These are phyloP conservation scores for Olyra latifolia DNA, from an alignment of 176 grass and related monocot species.

Conservation along the genomic window DNA sequence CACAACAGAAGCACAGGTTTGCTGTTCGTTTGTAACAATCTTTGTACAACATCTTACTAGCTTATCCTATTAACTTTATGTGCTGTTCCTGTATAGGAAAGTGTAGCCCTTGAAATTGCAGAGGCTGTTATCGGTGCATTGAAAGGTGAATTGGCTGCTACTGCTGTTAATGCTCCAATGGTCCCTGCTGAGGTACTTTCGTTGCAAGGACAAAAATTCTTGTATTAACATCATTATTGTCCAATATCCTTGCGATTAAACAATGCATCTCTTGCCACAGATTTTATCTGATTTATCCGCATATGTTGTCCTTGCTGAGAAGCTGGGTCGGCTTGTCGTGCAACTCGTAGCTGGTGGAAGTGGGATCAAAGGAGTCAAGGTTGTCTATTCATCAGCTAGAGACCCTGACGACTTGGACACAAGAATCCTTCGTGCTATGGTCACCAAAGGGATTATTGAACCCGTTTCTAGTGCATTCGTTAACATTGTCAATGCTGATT, in stretches of 20 bases:
- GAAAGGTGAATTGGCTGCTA: constrained; percentile 81
- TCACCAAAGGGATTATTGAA: constrained; percentile 77
- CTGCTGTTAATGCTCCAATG: constrained; percentile 94
- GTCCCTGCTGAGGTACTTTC: constrained; percentile 65
- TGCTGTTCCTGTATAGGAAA: constrained; percentile 50
- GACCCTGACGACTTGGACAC: constrained; percentile 76
- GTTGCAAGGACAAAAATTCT: not conserved
- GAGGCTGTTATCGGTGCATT: constrained; percentile 81
- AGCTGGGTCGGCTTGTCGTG: constrained; percentile 70
- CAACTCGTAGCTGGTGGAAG: constrained; percentile 83
- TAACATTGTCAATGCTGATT: constrained; percentile 91
- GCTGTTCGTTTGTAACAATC: constrained; percentile 8
- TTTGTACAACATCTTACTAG: not conserved
- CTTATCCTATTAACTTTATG: constrained; percentile 8
- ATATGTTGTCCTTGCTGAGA: constrained; percentile 78
- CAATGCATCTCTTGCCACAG: constrained; percentile 18
- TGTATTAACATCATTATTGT: not conserved
- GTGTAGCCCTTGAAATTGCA: constrained; percentile 88
- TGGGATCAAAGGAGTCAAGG: constrained; percentile 65
- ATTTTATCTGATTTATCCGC: constrained; percentile 71
- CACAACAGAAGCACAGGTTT: constrained; percentile 92
- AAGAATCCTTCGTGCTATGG: constrained; percentile 69
- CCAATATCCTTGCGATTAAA: constrained; percentile 5
- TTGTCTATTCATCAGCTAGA: constrained; percentile 70
- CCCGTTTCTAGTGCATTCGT: constrained; percentile 69